Evolutionary conservation across 1,139 yeast genomes (phyloP).

Genomic region (Yamadazyma kanchanaburiensis): DNA sequence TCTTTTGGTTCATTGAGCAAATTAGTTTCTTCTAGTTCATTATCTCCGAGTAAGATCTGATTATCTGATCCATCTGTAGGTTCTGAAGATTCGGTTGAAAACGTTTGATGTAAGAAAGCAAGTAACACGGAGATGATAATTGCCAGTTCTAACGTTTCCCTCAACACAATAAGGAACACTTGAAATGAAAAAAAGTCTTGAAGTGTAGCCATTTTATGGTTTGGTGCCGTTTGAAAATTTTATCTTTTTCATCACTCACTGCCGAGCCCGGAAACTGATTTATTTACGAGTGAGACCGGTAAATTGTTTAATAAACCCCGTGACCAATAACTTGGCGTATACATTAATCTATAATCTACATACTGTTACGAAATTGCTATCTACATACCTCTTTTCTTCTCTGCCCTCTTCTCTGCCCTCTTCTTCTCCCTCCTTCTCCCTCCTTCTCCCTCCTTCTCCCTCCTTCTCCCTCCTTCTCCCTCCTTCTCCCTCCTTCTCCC

Average conservation of each 20-base stretch:
- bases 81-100: slow-evolving; percentile 7
- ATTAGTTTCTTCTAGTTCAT: neutral
- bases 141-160: slow-evolving; percentile 46
- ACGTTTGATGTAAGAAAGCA: slow-evolving; percentile 39
- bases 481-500: too few species aligned
- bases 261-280: neutral
- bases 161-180: slow-evolving; percentile 41
- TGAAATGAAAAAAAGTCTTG: slow-evolving; percentile 43
- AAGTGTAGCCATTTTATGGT: slow-evolving; percentile 17
- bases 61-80: neutral
- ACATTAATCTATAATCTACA: too few species aligned
- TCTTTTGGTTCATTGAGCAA: slow-evolving; percentile 3
- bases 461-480: too few species aligned
- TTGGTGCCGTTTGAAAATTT: neutral
- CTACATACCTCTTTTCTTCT: too few species aligned
- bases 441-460: too few species aligned
- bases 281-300: too few species aligned
- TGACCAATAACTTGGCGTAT: too few species aligned
- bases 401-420: too few species aligned
- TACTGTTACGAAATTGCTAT: too few species aligned
- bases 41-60: neutral
- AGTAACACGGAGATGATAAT: slow-evolving; percentile 43
- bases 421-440: too few species aligned
- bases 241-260: slow-evolving; percentile 10
- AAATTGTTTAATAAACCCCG: too few species aligned